These are phyloP conservation scores for Lunasporangiospora selenospora DNA, from an alignment of 192 early-diverging fungal species.

Conservation along the genomic window DNA sequence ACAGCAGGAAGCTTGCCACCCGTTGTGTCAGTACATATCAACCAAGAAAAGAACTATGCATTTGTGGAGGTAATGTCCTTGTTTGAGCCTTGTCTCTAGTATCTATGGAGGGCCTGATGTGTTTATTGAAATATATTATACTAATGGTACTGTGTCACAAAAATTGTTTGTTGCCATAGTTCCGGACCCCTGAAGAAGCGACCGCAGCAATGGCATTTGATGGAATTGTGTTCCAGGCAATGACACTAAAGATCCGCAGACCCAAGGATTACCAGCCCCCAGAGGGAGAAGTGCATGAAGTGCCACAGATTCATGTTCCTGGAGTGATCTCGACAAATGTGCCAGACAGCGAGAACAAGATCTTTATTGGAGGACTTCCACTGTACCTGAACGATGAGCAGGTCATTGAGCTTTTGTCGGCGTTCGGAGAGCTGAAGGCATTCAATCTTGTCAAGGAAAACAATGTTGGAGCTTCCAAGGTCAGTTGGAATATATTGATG, in stretches of 20 bases:
- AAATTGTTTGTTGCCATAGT: conserved; percentile 53
- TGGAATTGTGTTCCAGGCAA: conserved; percentile 83
- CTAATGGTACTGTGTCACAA: too few relatives aligned
- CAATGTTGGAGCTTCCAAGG: conserved; percentile 76
- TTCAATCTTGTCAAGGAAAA: conserved; percentile 95
- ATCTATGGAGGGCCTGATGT: too few relatives aligned
- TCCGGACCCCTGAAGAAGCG: conserved; percentile 87
- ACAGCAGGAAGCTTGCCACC: conserved; percentile 73
- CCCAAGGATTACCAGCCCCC: conserved; percentile 92
- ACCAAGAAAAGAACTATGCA: conserved; percentile 94
- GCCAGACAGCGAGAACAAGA: conserved; percentile 90
- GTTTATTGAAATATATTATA: too few relatives aligned
- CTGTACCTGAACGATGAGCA: conserved; percentile 90
- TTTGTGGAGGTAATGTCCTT: conserved; percentile 83
- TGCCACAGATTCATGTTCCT: conserved; percentile 69
- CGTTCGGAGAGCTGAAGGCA: conserved; percentile 92
- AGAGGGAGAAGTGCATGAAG: conserved; percentile 53
- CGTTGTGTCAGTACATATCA: conserved; percentile 85
- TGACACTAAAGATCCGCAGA: conserved; percentile 88
- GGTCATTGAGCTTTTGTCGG: conserved; percentile 89
- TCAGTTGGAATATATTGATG: too few relatives aligned
- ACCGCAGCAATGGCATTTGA: conserved; percentile 93
- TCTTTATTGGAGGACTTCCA: conserved; percentile 94
- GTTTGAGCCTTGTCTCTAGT: too few relatives aligned
- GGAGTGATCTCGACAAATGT: conserved; percentile 90